These are phyloP conservation scores for Mucor sp. DNA, from an alignment of 371 early-diverging fungal species.

Conservation along the genomic window DNA sequence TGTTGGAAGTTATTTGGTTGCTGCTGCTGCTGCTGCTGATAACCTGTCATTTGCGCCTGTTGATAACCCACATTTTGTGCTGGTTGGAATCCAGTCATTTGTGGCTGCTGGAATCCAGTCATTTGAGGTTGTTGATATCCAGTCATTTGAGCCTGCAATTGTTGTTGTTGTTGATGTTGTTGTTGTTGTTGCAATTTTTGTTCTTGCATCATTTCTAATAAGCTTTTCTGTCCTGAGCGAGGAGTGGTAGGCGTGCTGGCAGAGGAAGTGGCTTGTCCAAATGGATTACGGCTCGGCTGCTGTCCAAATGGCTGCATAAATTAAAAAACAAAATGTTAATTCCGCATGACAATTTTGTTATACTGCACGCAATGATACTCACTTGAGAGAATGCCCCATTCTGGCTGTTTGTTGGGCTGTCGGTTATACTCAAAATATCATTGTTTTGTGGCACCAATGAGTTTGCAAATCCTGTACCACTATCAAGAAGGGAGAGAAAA, in stretches of 20 bases:
- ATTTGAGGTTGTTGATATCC: slow-evolving; percentile 3
- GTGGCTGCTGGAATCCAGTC: slow-evolving; percentile 8
- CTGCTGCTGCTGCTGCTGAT: slow-evolving; percentile 4
- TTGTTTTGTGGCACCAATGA: slow-evolving; percentile 22
- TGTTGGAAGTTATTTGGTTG: not conserved
- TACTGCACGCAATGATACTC: not conserved
- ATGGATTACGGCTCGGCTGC: slow-evolving; percentile 43
- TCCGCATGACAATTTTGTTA: not conserved
- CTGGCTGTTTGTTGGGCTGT: slow-evolving; percentile 3
- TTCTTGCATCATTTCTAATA: slow-evolving; percentile 42
- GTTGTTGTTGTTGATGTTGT: slow-evolving; percentile 11
- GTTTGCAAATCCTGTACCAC: slow-evolving; percentile 42
- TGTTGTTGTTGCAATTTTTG: slow-evolving; percentile 26
- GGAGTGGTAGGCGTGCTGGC: slow-evolving; percentile 1
- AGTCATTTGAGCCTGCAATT: slow-evolving; percentile 3
- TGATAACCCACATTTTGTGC: not conserved
- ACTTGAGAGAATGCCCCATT: slow-evolving; percentile 19
- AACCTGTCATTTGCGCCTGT: slow-evolving; percentile 15
- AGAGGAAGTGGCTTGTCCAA: slow-evolving; percentile 26
- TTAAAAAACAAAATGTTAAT: not conserved
- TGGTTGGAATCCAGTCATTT: slow-evolving; percentile 15
- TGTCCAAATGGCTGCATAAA: slow-evolving; percentile 28
- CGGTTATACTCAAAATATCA: slow-evolving; percentile 4
- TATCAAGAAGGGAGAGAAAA: slow-evolving; percentile 10
- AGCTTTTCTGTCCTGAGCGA: slow-evolving; percentile 25